A percentile compares a stretch with the other conserved stretches of the same genome.
phyloP scores from a whole-genome alignment of 176 grass and related monocot genomes.

The Stipa capillata region DNA sequence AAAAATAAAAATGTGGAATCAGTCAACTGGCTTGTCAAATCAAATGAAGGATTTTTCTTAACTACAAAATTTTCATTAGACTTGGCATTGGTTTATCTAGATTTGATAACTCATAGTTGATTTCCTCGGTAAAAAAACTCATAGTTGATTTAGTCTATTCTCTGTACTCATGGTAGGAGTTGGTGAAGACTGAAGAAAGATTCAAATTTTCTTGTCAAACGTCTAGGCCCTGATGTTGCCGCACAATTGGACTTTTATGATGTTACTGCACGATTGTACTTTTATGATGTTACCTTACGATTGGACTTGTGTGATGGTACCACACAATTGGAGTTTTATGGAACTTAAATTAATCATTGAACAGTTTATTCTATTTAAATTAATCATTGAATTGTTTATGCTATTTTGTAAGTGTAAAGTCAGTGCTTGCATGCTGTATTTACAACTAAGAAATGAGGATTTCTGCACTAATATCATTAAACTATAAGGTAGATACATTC shows the following conservation, averaged over 20 bases:
- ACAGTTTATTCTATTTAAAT: neutral
- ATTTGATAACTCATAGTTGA: neutral
- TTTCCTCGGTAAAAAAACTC: too few relatives aligned
- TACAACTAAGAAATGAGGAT: neutral
- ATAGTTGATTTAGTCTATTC: neutral
- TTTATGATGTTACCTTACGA: neutral
- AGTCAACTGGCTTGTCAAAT: neutral
- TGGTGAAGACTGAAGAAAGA: neutral
- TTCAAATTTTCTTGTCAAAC: neutral
- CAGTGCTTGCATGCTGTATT: neutral
- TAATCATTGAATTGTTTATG: neutral
- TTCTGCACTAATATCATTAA: neutral
- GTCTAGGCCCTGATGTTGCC: neutral
- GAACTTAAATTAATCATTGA: neutral
- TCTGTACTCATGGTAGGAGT: neutral
- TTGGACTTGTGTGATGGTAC: neutral
- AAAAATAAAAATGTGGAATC: neutral
- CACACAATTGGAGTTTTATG: neutral
- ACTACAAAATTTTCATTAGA: neutral
- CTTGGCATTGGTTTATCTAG: neutral
- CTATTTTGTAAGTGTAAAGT: neutral
- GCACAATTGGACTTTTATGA: neutral
- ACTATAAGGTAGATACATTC: neutral
- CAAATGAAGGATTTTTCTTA: neutral
- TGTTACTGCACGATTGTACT: neutral